These are phyloP conservation scores for Pyricularia sp. DNA, from an alignment of 2,329 filamentous ascomycete genomes.

Conservation along the genomic window DNA sequence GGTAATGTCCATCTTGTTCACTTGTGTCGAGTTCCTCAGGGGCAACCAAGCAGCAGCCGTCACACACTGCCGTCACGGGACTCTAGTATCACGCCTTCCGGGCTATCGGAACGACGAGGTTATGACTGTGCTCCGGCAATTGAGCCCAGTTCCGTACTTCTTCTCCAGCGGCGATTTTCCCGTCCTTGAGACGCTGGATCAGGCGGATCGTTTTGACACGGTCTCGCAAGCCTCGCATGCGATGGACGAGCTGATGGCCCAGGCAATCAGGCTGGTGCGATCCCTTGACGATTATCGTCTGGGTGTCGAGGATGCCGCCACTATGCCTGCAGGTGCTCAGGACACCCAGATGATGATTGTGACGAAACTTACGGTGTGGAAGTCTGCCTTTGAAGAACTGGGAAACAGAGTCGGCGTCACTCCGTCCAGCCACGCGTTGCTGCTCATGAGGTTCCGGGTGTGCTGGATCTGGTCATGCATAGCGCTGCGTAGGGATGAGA, in stretches of 20 bases:
- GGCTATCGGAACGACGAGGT: constrained; percentile 19
- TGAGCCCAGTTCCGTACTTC: constrained; percentile 29
- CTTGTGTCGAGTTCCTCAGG: constrained; percentile 37
- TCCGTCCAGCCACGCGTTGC: not conserved
- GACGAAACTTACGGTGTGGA: not conserved
- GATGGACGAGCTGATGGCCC: constrained; percentile 22
- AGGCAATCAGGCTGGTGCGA: constrained; percentile 13
- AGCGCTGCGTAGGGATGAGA: constrained; percentile 14
- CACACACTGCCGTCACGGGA: constrained; percentile 20
- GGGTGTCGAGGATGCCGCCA: not conserved
- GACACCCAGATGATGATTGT: not conserved
- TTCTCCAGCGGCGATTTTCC: constrained; percentile 15
- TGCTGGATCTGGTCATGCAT: constrained; percentile 1
- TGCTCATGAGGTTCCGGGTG: not conserved
- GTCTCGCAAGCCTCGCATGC: constrained; percentile 18
- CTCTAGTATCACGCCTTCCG: constrained; percentile 9
- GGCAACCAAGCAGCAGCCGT: constrained; percentile 29
- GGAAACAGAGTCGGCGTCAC: not conserved
- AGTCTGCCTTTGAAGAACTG: not conserved
- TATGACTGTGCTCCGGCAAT: constrained; percentile 25
- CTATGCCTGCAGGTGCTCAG: not conserved
- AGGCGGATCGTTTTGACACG: constrained; percentile 3
- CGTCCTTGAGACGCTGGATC: not conserved
- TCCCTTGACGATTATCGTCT: not conserved
- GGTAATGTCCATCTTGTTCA: constrained; percentile 39